Conservation (phyloP, 2,329 filamentous ascomycete species). For the Diaporthe capsici region DNA sequence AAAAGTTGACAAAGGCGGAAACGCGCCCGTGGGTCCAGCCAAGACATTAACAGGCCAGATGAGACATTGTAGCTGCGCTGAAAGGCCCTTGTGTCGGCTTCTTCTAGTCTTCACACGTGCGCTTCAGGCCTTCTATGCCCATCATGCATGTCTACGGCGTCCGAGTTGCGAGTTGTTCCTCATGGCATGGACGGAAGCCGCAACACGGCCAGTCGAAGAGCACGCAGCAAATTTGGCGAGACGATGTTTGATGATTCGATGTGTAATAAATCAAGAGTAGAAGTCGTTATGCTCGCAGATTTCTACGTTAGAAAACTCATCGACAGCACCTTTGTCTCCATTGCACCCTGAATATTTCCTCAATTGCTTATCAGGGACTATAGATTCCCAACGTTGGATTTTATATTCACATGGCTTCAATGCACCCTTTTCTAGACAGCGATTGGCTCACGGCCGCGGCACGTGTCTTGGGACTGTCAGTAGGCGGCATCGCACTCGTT, state of each 20-base stretch:
- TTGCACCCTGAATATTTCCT: background rate
- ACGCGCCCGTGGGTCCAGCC: background rate
- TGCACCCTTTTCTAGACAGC: background rate
- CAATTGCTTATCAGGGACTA: no score
- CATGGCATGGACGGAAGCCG: background rate
- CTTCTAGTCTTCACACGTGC: background rate
- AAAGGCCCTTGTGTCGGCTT: background rate
- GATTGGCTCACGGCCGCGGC: background rate
- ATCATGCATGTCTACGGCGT: background rate
- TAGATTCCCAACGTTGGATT: no score
- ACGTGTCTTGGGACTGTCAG: constrained; percentile 7
- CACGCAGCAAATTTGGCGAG: background rate
- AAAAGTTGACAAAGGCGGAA: background rate
- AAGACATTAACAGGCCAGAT: no score
- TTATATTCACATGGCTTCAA: background rate
- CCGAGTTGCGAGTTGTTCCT: background rate
- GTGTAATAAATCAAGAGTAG: background rate
- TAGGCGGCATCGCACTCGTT: background rate
- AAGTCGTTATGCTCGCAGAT: background rate
- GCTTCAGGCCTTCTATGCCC: no score
- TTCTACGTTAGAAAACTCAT: no score
- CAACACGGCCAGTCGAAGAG: background rate
- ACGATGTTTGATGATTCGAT: no score
- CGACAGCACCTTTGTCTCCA: background rate
- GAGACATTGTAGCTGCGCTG: background rate